A percentile compares a stretch with the other conserved stretches of the same genome.
Conservation (phyloP, 1,284 basidiomycete species). For the Cryptococcus jaspeensis region DNA sequence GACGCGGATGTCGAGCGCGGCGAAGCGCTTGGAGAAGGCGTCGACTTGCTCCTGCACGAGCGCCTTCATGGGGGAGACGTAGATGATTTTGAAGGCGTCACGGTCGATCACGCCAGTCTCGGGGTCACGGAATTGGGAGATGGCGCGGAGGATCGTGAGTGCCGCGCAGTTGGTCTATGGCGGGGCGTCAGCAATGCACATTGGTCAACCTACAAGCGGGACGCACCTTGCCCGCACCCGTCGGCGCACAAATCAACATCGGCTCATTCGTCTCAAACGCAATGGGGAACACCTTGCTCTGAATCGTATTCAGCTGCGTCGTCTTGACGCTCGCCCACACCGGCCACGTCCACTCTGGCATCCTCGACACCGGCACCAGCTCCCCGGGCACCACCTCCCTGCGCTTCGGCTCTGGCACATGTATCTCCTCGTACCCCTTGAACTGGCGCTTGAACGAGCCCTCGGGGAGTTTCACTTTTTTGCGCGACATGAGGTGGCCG, state of each 20-base stretch:
- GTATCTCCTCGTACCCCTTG: constrained; percentile 98
- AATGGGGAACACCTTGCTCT: constrained; percentile 86
- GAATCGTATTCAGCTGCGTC: constrained; percentile 76
- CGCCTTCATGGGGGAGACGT: constrained; percentile 98
- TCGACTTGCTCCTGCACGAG: constrained; percentile 97
- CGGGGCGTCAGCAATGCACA: constrained; percentile 6
- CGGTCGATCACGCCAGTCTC: constrained; percentile 82
- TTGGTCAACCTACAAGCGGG: not conserved
- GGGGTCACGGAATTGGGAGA: constrained; percentile 79
- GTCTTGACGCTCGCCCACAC: constrained; percentile 66
- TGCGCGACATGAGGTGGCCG: constrained; percentile 95
- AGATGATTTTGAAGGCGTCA: constrained; percentile 93
- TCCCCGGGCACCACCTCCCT: constrained; percentile 62
- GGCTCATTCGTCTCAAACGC: constrained; percentile 96
- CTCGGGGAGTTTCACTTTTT: constrained; percentile 95
- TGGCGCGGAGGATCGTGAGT: constrained; percentile 85
- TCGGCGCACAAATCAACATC: constrained; percentile 93
- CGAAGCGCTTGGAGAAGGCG: constrained; percentile 82
- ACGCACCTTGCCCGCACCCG: constrained; percentile 93
- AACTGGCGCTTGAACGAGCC: constrained; percentile 95
- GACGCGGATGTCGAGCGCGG: constrained; percentile 79
- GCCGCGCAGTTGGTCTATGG: constrained; percentile 94
- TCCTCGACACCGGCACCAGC: constrained; percentile 70
- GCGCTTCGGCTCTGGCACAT: constrained; percentile 90
- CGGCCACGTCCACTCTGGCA: constrained; percentile 84